These are phyloP conservation scores for Syzygium malaccense DNA, from an alignment of 441 rosid species.

Conservation along the genomic window DNA sequence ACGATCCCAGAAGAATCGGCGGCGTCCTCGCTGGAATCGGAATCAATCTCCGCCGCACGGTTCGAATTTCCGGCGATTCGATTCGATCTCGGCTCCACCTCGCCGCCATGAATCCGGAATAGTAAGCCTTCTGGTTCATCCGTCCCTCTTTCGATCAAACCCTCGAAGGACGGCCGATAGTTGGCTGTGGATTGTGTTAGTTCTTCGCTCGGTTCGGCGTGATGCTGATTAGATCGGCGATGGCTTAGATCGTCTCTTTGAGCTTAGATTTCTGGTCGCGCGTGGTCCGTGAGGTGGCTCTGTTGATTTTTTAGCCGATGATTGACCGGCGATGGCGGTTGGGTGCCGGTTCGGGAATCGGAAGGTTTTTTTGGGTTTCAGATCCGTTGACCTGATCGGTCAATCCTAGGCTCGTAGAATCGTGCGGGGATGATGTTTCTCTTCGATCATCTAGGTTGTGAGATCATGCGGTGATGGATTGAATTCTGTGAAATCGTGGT, in stretches of 20 bases:
- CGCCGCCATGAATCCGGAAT: background rate
- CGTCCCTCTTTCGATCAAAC: background rate
- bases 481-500: background rate
- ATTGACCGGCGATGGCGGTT: background rate
- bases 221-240: background rate
- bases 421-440: background rate
- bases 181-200: background rate
- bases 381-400: background rate
- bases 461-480: background rate
- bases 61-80: background rate
- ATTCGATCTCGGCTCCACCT: background rate
- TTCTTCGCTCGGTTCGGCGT: background rate
- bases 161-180: background rate
- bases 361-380: background rate
- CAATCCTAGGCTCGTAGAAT: background rate
- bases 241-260: background rate
- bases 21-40: background rate
- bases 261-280: background rate
- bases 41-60: background rate
- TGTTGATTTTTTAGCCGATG: background rate
- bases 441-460: background rate
- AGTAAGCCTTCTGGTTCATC: background rate
- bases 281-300: background rate
- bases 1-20: background rate
- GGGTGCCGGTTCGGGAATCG: background rate